phyloP scores from a whole-genome alignment of 2,329 filamentous ascomycete species.

The Hypoxylon sp. region DNA sequence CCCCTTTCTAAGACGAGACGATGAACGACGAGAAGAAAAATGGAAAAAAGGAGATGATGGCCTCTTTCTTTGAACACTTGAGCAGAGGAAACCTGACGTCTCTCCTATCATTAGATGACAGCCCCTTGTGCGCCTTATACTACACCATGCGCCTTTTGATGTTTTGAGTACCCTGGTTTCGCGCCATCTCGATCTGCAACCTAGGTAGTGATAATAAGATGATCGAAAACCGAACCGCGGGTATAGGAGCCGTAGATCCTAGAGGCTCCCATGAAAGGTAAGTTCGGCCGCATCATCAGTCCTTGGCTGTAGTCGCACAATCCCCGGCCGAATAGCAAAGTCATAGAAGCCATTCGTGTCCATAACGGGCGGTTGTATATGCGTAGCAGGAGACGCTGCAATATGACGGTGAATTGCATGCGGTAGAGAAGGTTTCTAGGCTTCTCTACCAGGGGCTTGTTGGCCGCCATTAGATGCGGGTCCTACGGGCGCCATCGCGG shows the following conservation, averaged over 20 bases:
- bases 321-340: not conserved
- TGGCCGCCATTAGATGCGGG: slow-evolving; percentile 43
- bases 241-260: not conserved
- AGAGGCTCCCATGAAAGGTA: not conserved
- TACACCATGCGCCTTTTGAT: not conserved
- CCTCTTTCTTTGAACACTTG: not conserved
- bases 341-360: not conserved
- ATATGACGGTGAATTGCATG: slow-evolving; percentile 1
- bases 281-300: not conserved
- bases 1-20: slow-evolving; percentile 16
- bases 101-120: not conserved
- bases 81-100: not conserved
- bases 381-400: not conserved
- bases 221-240: not conserved
- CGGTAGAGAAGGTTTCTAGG: slow-evolving; percentile 45
- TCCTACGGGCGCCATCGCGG: slow-evolving; percentile 32
- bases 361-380: not conserved
- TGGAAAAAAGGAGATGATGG: not conserved
- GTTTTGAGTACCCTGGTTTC: not conserved
- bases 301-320: not conserved
- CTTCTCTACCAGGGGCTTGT: slow-evolving; percentile 45
- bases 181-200: not conserved
- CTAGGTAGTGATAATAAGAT: not conserved
- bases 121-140: not conserved
- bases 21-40: slow-evolving; percentile 1